Conservation (phyloP, 305 asterid genomes). For the Fraxinus nigra region DNA sequence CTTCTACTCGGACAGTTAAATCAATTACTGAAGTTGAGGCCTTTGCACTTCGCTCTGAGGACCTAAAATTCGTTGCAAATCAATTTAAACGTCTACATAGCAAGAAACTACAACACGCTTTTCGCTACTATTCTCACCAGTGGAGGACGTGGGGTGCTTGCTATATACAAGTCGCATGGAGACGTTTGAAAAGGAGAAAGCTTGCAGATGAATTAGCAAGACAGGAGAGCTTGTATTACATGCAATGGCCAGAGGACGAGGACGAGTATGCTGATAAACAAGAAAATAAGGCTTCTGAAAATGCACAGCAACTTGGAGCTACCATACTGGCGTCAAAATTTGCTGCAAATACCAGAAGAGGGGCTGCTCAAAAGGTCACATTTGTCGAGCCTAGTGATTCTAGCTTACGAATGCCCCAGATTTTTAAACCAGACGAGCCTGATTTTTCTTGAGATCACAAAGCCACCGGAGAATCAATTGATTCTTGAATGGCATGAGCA, state of each 20-base stretch:
- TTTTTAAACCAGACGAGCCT: constrained; percentile 76
- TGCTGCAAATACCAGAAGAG: constrained; percentile 60
- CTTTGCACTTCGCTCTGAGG: constrained; percentile 75
- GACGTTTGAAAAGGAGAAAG: constrained; percentile 52
- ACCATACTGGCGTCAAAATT: constrained; percentile 65
- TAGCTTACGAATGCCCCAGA: constrained; percentile 56
- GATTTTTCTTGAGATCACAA: constrained; percentile 35
- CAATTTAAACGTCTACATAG: constrained; percentile 82
- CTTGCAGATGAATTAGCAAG: constrained; percentile 59
- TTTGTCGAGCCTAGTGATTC: constrained; percentile 36
- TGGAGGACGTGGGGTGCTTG: constrained; percentile 99
- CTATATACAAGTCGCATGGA: constrained; percentile 68
- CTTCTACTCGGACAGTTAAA: constrained; percentile 75
- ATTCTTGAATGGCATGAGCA: constrained; percentile 21
- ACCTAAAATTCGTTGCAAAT: constrained; percentile 70
- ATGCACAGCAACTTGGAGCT: constrained; percentile 36
- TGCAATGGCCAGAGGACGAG: constrained; percentile 25
- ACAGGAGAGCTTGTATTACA: constrained; percentile 48
- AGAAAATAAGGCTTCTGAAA: constrained; percentile 3
- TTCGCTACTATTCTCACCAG: constrained; percentile 78
- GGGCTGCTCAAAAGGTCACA: constrained; percentile 32
- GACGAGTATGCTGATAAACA: constrained; percentile 19
- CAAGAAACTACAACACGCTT: constrained; percentile 85
- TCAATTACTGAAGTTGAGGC: constrained; percentile 75
- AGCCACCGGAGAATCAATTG: constrained; percentile 14